Evolutionary conservation across 2,329 filamentous ascomycete species (phyloP).

Genomic region (Claviceps spartinae): DNA sequence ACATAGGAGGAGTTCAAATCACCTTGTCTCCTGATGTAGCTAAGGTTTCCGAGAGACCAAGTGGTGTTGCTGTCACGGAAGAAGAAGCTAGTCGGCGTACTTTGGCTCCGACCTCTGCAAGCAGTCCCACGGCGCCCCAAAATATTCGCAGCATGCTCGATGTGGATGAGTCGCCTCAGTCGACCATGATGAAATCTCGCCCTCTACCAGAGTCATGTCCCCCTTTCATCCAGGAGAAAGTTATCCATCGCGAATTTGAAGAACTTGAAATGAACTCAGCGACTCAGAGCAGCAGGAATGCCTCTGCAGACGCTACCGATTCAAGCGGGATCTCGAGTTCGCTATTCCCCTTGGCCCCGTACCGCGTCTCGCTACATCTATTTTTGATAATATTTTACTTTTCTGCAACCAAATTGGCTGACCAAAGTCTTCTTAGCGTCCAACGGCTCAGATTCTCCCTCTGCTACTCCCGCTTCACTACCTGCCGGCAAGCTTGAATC

Average conservation of each 20-base stretch:
- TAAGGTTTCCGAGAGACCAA: conserved; percentile 19
- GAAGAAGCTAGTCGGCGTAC: conserved; percentile 6
- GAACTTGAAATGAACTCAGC: neutral
- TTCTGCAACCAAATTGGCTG: conserved; percentile 3
- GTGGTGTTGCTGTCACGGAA: conserved; percentile 14
- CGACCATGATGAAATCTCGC: conserved; percentile 29
- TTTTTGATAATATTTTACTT: neutral
- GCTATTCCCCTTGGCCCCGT: conserved; percentile 21
- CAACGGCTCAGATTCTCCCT: conserved; percentile 29
- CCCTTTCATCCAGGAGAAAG: conserved; percentile 12
- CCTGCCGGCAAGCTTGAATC: conserved; percentile 24
- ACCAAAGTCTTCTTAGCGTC: conserved; percentile 24
- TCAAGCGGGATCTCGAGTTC: neutral
- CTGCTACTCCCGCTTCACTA: conserved; percentile 28
- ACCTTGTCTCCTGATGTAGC: neutral
- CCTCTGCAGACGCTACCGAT: neutral
- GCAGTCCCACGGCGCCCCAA: conserved; percentile 11
- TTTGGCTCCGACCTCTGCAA: conserved; percentile 5
- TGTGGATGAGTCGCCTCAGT: conserved; percentile 33
- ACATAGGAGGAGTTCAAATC: conserved; percentile 15
- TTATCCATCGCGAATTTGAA: conserved; percentile 1
- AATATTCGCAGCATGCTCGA: conserved; percentile 41
- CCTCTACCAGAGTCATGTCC: conserved; percentile 34
- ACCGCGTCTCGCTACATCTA: neutral
- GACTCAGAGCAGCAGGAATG: neutral